These are phyloP conservation scores for Russula vinacea DNA, from an alignment of 768 basidiomycete species.

Conservation along the genomic window DNA sequence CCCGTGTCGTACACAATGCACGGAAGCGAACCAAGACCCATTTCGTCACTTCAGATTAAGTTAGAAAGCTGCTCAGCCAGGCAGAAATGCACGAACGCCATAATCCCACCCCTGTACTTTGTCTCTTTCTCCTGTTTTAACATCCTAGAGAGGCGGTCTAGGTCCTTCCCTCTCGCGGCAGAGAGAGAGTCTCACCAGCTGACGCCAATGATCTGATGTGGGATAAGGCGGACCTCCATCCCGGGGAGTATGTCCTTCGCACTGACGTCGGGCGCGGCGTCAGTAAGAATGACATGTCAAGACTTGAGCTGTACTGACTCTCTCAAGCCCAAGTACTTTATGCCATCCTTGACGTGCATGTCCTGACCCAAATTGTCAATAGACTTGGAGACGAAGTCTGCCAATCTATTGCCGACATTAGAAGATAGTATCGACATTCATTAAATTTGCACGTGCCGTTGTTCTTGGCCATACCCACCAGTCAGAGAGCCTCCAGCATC, in stretches of 20 bases:
- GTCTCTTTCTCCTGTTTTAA: conserved; percentile 52
- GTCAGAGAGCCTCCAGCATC: conserved; percentile 49
- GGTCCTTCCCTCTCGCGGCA: background rate
- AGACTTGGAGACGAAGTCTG: conserved; percentile 57
- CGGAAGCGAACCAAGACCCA: conserved; percentile 49
- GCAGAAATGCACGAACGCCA: conserved; percentile 44
- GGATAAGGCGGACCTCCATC: conserved; percentile 63
- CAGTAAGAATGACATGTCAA: background rate
- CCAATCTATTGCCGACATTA: conserved; percentile 42
- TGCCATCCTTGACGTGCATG: conserved; percentile 51
- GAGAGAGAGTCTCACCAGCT: conserved; percentile 49
- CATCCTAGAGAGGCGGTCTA: conserved; percentile 48
- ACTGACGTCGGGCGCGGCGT: conserved; percentile 35
- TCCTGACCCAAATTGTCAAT: conserved; percentile 58
- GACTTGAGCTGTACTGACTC: conserved; percentile 39
- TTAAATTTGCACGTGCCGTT: conserved; percentile 39
- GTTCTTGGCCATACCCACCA: conserved; percentile 56
- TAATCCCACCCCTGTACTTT: conserved; percentile 56
- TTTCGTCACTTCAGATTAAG: conserved; percentile 51
- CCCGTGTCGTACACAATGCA: background rate
- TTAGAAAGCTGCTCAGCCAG: conserved; percentile 4
- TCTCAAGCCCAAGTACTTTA: conserved; percentile 50
- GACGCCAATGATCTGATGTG: conserved; percentile 76
- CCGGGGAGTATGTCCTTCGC: conserved; percentile 60
- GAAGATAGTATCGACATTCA: background rate